These are phyloP conservation scores for Colletotrichum tamarilloi DNA, from an alignment of 2,329 filamentous ascomycete genomes.

Conservation along the genomic window DNA sequence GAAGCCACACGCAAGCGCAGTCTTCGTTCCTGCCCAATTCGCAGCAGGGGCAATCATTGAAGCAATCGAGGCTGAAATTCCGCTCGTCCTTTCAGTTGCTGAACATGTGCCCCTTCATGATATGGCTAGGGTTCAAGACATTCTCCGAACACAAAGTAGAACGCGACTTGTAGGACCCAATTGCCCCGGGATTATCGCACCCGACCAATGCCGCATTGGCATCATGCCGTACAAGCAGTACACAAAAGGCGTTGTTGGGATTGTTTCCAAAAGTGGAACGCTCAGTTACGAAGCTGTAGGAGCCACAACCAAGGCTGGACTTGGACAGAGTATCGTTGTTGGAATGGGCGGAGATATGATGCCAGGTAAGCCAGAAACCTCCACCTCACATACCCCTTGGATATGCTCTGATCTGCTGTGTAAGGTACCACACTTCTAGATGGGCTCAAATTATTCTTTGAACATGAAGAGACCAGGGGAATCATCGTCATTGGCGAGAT, in stretches of 20 bases:
- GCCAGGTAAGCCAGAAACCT: slow-evolving; percentile 59
- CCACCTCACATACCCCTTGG: background rate
- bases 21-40: slow-evolving; percentile 77
- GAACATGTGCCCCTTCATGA: slow-evolving; percentile 85
- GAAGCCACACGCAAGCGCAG: slow-evolving; percentile 75
- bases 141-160: slow-evolving; percentile 76
- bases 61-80: slow-evolving; percentile 81
- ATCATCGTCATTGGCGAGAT: slow-evolving; percentile 80
- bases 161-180: slow-evolving; percentile 84
- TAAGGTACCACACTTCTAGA: slow-evolving; percentile 76
- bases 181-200: slow-evolving; percentile 82
- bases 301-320: slow-evolving; percentile 76
- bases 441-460: slow-evolving; percentile 73
- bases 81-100: slow-evolving; percentile 81
- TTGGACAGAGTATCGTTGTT: slow-evolving; percentile 82
- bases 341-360: slow-evolving; percentile 83
- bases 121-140: slow-evolving; percentile 76
- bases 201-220: slow-evolving; percentile 68
- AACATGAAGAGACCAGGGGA: slow-evolving; percentile 75
- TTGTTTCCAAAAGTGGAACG: slow-evolving; percentile 84
- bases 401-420: background rate
- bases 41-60: slow-evolving; percentile 78
- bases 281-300: slow-evolving; percentile 84
- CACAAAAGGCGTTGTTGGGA: slow-evolving; percentile 73
- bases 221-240: slow-evolving; percentile 56